A percentile compares a stretch with the other conserved stretches of the same genome.
Conservation (phyloP, 768 basidiomycete genomes). For the Lactarius evosmus region DNA sequence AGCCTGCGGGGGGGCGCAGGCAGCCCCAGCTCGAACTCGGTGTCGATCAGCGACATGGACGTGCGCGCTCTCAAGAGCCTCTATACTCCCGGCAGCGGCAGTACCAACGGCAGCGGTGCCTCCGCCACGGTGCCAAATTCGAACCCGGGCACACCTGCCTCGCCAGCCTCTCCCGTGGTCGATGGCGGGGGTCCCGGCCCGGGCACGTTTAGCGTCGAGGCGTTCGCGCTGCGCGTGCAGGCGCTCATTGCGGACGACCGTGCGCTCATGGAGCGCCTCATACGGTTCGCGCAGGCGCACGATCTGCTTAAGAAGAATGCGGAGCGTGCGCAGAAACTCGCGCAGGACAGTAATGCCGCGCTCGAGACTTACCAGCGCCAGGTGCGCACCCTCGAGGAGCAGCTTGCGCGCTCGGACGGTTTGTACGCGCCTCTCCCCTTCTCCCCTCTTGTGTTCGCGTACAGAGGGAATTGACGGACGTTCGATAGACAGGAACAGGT, state of each 20-base stretch:
- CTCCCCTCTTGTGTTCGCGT: not conserved
- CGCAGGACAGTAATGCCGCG: conserved; percentile 73
- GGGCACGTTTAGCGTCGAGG: conserved; percentile 66
- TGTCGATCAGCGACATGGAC: conserved; percentile 79
- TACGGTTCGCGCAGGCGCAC: conserved; percentile 85
- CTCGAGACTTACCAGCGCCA: conserved; percentile 92
- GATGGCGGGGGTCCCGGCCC: conserved; percentile 20
- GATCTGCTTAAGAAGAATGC: conserved; percentile 91
- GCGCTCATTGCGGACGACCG: conserved; percentile 81
- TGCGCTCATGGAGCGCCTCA: conserved; percentile 75
- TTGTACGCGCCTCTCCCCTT: conserved; percentile 43
- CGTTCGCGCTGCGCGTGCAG: conserved; percentile 73
- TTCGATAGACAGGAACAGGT: conserved; percentile 61
- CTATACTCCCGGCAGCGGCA: conserved; percentile 46
- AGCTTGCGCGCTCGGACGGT: conserved; percentile 51
- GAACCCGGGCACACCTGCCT: conserved; percentile 28
- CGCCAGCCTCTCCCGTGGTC: conserved; percentile 16
- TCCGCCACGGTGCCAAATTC: not conserved
- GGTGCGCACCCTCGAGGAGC: conserved; percentile 73
- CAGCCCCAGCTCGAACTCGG: conserved; percentile 37
- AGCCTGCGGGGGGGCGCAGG: conserved; percentile 34
- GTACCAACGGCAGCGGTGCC: not conserved
- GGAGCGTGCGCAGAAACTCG: conserved; percentile 86
- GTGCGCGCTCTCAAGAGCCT: conserved; percentile 81
- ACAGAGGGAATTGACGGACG: conserved; percentile 13